phyloP scores from a whole-genome alignment of 768 basidiomycete genomes.

The Mycena kentingensis region DNA sequence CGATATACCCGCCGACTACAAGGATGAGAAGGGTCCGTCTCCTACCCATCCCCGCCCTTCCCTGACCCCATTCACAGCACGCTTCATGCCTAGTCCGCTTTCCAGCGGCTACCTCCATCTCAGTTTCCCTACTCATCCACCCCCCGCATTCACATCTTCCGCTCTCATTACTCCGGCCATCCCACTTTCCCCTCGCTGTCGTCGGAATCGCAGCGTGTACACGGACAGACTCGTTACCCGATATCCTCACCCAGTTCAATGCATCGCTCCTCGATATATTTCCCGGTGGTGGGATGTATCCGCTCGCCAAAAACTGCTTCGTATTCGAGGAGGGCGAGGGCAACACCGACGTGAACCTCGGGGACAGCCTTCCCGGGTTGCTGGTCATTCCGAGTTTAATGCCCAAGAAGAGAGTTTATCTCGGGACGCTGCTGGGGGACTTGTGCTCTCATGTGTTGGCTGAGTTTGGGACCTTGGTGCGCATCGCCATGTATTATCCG shows the following conservation, averaged over 20 bases:
- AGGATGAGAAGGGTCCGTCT: conserved; percentile 71
- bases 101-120: conserved; percentile 84
- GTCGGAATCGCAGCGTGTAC: conserved; percentile 83
- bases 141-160: conserved; percentile 65
- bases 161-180: conserved; percentile 74
- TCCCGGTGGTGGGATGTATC: conserved; percentile 66
- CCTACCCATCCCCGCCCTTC: conserved; percentile 5
- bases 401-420: conserved; percentile 85
- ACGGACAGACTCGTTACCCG: conserved; percentile 50
- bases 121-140: conserved; percentile 74
- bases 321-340: conserved; percentile 79
- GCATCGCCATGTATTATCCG: conserved; percentile 29
- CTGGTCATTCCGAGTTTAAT: conserved; percentile 82
- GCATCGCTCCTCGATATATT: conserved; percentile 65
- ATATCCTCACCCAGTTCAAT: conserved; percentile 68
- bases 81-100: conserved; percentile 78
- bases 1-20: conserved; percentile 79
- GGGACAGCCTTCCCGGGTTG: conserved; percentile 60
- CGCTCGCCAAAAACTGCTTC: conserved; percentile 80
- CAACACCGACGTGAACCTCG: conserved; percentile 55
- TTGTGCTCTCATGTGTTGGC: conserved; percentile 84
- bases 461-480: conserved; percentile 83
- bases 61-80: conserved; percentile 45
- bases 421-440: conserved; percentile 87
- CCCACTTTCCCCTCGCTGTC: conserved; percentile 83